A percentile compares a stretch with the other conserved stretches of the same genome.
Evolutionary conservation across 768 basidiomycete species (phyloP).

Genomic region (Rhodocollybia butyracea): DNA sequence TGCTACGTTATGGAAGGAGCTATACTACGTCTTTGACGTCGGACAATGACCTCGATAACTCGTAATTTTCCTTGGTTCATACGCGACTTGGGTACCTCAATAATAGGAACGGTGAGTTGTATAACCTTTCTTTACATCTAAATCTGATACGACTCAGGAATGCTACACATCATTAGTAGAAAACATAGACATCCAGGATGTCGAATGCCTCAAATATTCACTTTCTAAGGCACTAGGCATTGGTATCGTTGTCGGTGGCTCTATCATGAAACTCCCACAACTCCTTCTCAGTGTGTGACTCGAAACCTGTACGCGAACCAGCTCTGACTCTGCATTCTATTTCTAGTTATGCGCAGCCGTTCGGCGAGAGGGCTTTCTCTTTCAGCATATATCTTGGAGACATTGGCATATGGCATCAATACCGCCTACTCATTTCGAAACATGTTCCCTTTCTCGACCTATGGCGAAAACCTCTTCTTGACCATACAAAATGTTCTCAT

Average conservation of each 20-base stretch:
- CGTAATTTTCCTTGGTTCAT: slow-evolving; percentile 85
- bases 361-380: slow-evolving; percentile 89
- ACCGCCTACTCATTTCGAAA: slow-evolving; percentile 84
- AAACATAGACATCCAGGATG: slow-evolving; percentile 73
- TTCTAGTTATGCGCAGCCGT: slow-evolving; percentile 60
- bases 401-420: slow-evolving; percentile 85
- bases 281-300: slow-evolving; percentile 69
- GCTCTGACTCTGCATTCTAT: slow-evolving; percentile 3
- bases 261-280: slow-evolving; percentile 96
- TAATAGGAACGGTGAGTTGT: slow-evolving; percentile 70
- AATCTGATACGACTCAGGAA: slow-evolving; percentile 46
- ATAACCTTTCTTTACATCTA: background rate
- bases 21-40: too few species aligned
- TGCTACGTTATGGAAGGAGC: too few species aligned
- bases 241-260: slow-evolving; percentile 88
- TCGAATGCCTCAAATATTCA: slow-evolving; percentile 86
- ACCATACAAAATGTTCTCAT: slow-evolving; percentile 86
- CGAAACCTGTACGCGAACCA: background rate
- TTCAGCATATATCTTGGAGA: slow-evolving; percentile 86
- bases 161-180: slow-evolving; percentile 90
- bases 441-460: slow-evolving; percentile 92
- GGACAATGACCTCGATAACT: slow-evolving; percentile 67
- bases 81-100: slow-evolving; percentile 72
- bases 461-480: slow-evolving; percentile 96
- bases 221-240: slow-evolving; percentile 91